These are phyloP conservation scores for Russula brevipes DNA, from an alignment of 768 basidiomycete species.

Conservation along the genomic window DNA sequence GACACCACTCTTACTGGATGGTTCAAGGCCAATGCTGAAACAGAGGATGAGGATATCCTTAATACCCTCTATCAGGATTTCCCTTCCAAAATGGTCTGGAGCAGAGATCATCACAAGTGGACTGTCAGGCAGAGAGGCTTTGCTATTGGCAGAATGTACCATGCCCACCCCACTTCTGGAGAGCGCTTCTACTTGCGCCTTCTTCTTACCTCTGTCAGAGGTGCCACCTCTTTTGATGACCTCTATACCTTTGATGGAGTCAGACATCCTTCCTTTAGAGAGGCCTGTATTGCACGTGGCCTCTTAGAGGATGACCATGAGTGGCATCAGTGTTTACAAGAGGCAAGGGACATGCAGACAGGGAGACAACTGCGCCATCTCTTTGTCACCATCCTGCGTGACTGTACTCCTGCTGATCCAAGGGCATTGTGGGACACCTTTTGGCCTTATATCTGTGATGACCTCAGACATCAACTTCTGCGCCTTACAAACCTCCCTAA, in stretches of 20 bases:
- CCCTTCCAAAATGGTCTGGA: slow-evolving; percentile 26
- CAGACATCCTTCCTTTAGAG: slow-evolving; percentile 33
- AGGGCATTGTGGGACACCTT: slow-evolving; percentile 38
- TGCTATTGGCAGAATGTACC: background rate
- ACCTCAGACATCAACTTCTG: slow-evolving; percentile 31
- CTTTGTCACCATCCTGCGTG: slow-evolving; percentile 37
- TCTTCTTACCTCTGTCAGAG: background rate
- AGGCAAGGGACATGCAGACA: slow-evolving; percentile 25
- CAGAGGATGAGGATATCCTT: slow-evolving; percentile 31
- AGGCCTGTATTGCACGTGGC: slow-evolving; percentile 39
- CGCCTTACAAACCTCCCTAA: slow-evolving; percentile 8
- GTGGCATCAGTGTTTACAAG: slow-evolving; percentile 22
- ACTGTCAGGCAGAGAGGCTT: slow-evolving; percentile 27
- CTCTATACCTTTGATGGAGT: slow-evolving; percentile 28
- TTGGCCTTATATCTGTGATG: slow-evolving; percentile 38
- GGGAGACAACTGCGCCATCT: slow-evolving; percentile 36
- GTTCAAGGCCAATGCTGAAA: slow-evolving; percentile 27
- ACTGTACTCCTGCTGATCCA: slow-evolving; percentile 33
- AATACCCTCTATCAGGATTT: slow-evolving; percentile 35
- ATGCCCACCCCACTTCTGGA: background rate
- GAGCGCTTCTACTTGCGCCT: background rate
- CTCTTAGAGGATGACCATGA: slow-evolving; percentile 44
- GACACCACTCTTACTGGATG: slow-evolving; percentile 34
- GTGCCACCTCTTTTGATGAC: background rate
- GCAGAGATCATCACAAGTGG: slow-evolving; percentile 32